phyloP scores from a whole-genome alignment of 1,284 basidiomycete genomes.

The Neonothopanus nambi region DNA sequence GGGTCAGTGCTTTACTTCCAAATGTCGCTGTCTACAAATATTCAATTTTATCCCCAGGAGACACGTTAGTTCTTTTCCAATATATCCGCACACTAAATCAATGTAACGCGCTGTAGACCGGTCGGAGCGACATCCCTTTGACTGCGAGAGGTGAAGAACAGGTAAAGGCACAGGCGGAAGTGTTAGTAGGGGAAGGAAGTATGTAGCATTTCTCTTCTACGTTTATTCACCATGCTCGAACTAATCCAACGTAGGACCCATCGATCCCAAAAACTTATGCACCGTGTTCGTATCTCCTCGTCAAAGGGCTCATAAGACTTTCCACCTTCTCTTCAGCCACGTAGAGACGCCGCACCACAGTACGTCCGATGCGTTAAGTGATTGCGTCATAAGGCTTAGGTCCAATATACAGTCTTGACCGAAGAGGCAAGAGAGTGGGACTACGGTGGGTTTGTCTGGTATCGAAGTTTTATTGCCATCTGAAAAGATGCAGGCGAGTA shows the following conservation, averaged over 20 bases:
- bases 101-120: constrained; percentile 58
- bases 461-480: background rate
- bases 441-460: constrained; percentile 51
- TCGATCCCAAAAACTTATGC: constrained; percentile 81
- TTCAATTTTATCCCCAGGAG: constrained; percentile 43
- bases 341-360: constrained; percentile 51
- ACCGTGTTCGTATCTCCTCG: constrained; percentile 84
- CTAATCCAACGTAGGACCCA: constrained; percentile 52
- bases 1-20: constrained; percentile 48
- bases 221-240: background rate
- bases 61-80: constrained; percentile 53
- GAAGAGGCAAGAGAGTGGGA: constrained; percentile 84
- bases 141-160: constrained; percentile 80
- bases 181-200: constrained; percentile 80
- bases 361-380: too few relatives aligned
- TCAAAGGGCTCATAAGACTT: constrained; percentile 81
- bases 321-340: constrained; percentile 75
- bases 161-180: constrained; percentile 63
- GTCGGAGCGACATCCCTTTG: constrained; percentile 84
- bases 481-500: constrained; percentile 58
- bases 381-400: too few relatives aligned
- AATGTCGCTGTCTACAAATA: background rate
- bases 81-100: background rate
- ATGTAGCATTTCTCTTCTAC: constrained; percentile 31
- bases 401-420: constrained; percentile 37